Conservation (phyloP, 495 filamentous ascomycete species). For the Talaromyces trachyspermus region DNA sequence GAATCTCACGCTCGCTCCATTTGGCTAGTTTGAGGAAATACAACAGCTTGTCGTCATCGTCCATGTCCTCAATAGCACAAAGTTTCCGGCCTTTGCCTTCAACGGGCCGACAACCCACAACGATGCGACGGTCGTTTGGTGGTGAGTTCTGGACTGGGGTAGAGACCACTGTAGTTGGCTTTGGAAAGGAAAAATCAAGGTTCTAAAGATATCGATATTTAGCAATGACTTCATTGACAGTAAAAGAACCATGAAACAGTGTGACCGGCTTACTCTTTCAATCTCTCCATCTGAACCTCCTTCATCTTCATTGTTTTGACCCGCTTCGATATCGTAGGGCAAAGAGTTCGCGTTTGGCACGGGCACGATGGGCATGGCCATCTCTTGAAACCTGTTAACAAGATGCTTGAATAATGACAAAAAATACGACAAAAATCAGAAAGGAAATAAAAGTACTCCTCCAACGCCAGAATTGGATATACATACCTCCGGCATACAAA, state of each 20-base stretch:
- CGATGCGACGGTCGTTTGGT: neutral
- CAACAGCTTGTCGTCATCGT: constrained; percentile 8
- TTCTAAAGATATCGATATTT: no score
- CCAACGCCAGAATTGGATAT: no score
- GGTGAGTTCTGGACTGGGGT: no score
- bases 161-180: no score
- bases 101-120: neutral
- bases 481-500: constrained; percentile 5
- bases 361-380: no score
- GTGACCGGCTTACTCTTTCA: neutral
- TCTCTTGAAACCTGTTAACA: neutral
- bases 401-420: neutral
- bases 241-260: no score
- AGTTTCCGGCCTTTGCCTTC: constrained; percentile 1
- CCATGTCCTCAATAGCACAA: constrained; percentile 4
- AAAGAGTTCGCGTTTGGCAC: neutral
- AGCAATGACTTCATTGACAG: no score
- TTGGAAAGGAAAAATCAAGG: no score
- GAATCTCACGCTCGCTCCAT: constrained; percentile 6
- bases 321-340: neutral
- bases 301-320: neutral
- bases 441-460: no score
- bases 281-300: neutral
- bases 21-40: constrained; percentile 5
- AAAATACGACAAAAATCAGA: no score